Percentiles rank a stretch among this genome's conserved stretches.
These are phyloP conservation scores for Russula emetica DNA, from an alignment of 768 basidiomycete species.

Conservation along the genomic window DNA sequence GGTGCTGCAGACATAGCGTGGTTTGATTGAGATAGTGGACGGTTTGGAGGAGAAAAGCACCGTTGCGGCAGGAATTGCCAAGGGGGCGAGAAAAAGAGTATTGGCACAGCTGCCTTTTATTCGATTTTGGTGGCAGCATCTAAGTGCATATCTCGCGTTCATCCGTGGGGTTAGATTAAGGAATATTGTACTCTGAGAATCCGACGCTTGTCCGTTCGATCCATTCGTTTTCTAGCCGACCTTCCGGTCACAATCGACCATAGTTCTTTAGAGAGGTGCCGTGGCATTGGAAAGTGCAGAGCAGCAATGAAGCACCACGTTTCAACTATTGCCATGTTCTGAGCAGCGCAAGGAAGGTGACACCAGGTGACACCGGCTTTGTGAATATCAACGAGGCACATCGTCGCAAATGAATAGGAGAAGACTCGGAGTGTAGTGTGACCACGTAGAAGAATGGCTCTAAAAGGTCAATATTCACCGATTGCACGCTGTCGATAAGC, in stretches of 20 bases:
- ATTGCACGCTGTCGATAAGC: too few species aligned
- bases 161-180: neutral
- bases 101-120: slow-evolving; percentile 5
- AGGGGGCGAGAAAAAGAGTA: neutral
- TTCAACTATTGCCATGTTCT: neutral
- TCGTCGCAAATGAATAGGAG: neutral
- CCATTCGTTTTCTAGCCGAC: too few species aligned
- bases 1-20: slow-evolving; percentile 8
- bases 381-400: too few species aligned
- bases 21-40: too few species aligned
- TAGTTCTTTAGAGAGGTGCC: too few species aligned
- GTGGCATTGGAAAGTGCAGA: too few species aligned
- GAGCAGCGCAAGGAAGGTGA: neutral
- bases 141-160: neutral
- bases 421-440: neutral
- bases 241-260: too few species aligned
- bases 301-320: neutral
- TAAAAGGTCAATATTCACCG: neutral
- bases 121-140: neutral
- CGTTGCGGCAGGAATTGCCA: neutral
- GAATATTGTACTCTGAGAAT: neutral
- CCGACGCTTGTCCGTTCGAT: neutral
- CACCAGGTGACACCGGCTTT: neutral
- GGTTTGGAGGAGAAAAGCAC: neutral
- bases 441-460: neutral